Conservation (phyloP, 2,329 filamentous ascomycete species). For the Thermothelomyces thermophilus region DNA sequence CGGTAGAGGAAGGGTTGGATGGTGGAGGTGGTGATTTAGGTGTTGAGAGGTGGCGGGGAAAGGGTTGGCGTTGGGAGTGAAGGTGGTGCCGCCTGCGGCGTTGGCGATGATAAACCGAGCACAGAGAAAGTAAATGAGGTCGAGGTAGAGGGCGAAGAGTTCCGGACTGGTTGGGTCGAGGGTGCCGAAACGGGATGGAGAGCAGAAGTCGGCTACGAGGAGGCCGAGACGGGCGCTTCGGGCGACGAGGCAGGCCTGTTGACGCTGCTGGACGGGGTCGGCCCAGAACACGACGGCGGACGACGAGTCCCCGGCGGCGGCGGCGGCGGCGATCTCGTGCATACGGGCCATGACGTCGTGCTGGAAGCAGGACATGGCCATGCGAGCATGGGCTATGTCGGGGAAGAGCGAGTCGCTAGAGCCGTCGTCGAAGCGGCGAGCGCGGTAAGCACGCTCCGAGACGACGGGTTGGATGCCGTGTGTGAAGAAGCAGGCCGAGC, state of each 20-base stretch:
- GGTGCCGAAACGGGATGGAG: slow-evolving; percentile 7
- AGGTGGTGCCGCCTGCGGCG: not conserved
- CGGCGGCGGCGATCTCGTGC: slow-evolving; percentile 15
- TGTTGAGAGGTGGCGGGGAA: not conserved
- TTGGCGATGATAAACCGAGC: slow-evolving; percentile 16
- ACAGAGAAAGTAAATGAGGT: slow-evolving; percentile 22
- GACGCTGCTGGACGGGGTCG: slow-evolving; percentile 19
- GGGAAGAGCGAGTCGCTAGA: slow-evolving; percentile 8
- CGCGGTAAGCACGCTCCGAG: slow-evolving; percentile 19
- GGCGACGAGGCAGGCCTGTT: slow-evolving; percentile 18
- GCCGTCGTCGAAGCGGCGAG: slow-evolving; percentile 17
- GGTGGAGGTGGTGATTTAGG: not conserved
- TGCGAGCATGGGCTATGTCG: slow-evolving; percentile 14
- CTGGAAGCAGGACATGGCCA: slow-evolving; percentile 17
- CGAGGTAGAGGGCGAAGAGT: slow-evolving; percentile 15
- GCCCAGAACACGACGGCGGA: slow-evolving; percentile 19
- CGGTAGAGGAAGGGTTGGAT: not conserved
- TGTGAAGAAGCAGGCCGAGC: slow-evolving; percentile 23
- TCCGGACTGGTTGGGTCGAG: slow-evolving; percentile 13
- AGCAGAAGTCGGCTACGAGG: slow-evolving; percentile 18
- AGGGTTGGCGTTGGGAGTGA: not conserved
- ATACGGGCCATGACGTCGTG: slow-evolving; percentile 22
- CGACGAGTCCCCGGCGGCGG: not conserved
- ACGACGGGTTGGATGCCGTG: slow-evolving; percentile 24
- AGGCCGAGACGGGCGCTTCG: slow-evolving; percentile 17